Base-by-base conservation (phyloP, 257 asterid species). In the Lycium ferocissimum region DNA sequence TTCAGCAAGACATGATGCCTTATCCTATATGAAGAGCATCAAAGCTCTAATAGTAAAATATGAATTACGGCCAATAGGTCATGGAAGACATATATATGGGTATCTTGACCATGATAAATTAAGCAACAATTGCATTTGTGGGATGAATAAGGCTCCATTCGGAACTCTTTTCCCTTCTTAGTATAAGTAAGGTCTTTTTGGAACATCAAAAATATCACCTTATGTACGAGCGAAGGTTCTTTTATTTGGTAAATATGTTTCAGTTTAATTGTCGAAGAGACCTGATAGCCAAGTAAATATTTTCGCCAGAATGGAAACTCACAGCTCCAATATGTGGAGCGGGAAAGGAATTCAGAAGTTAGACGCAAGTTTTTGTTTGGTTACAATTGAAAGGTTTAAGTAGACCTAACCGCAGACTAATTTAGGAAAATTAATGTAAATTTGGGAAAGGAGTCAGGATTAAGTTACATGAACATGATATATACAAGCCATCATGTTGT, bases 371-470 rank as follows among this genome's bases (percentile, higher is more conserved):
- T 51, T 22, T 22, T 51, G 7, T 76, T 14, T 76, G 62, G 45
- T 76, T 22, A 51, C 22, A 76, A 49, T 22, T 76, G 43, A 63
- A 76, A 76, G 40, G 63, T 51, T 76, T 76, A 76, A 76, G 47
- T 51, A 76, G 63, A 76, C 8, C 81, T 5, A 76, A 76, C 81
- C 0, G 9, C 26, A 3, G 45, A 51, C 18, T 45, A 72, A 71
- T 71, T 70, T 73, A 47, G 80, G 80, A 73, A 20, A n/a, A n/a
- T 73, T 47, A 20, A 45, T 10, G 80, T 10, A 72, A 72, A 72
- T 40, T 70, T 18, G 33, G 79, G 54, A 17, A 33, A 71, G 54
- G 54, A 18, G 26, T 40, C 54, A 15, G 56, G 51, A 71, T 43
- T 15, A 40, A 18, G 15, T 70, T 9, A 18, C 0, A 70, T 73